Evolutionary conservation across 73 alveolate genomes (phyloP).

Genomic region (Tetrahymena thermophila): DNA sequence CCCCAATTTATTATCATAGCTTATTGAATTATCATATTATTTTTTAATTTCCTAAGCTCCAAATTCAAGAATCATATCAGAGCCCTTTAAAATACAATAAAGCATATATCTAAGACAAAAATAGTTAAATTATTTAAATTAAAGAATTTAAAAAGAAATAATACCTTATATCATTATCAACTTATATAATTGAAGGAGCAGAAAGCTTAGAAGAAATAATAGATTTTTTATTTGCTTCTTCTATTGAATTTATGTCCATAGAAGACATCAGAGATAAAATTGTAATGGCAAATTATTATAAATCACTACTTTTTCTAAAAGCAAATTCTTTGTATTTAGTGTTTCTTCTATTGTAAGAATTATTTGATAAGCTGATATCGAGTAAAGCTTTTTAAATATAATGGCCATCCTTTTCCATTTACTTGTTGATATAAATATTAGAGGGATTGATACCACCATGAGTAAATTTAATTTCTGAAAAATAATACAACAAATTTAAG

Average conservation of each 20-base stretch:
- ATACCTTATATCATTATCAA: not conserved
- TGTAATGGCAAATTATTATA: not conserved
- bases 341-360: not conserved
- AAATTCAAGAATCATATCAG: not conserved
- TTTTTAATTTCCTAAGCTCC: not conserved
- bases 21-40: not conserved
- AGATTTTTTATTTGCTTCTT: not conserved
- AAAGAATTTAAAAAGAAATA: not conserved
- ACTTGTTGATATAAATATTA: not conserved
- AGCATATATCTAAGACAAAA: not conserved
- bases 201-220: not conserved
- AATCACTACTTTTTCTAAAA: not conserved
- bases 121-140: not conserved
- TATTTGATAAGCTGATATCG: not conserved
- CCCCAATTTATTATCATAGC: not conserved
- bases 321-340: not conserved
- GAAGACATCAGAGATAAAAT: not conserved
- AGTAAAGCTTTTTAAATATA: not conserved
- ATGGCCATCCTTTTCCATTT: not conserved
- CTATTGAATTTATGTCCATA: not conserved
- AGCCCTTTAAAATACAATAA: not conserved
- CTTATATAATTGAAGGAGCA: not conserved
- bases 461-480: not conserved
- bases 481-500: not conserved
- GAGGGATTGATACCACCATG: not conserved